These are phyloP conservation scores for Agrocybe praecox DNA, from an alignment of 768 basidiomycete species.

Conservation along the genomic window DNA sequence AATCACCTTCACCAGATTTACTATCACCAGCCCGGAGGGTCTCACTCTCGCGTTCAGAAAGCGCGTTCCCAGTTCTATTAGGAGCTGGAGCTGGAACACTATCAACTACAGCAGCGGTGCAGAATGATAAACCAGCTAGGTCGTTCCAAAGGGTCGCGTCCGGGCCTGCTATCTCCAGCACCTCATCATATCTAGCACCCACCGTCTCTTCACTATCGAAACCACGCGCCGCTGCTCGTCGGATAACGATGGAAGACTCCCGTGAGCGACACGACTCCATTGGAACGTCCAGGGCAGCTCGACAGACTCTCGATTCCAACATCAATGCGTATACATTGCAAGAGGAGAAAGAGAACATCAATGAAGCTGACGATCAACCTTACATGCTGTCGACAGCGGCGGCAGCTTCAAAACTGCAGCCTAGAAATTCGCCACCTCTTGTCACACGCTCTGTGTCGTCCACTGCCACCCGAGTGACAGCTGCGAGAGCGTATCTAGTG, in stretches of 20 bases:
- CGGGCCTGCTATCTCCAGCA: constrained; percentile 47
- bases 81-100: constrained; percentile 25
- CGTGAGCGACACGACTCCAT: constrained; percentile 24
- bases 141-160: constrained; percentile 72
- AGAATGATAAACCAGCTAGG: constrained; percentile 40
- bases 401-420: constrained; percentile 23
- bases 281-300: constrained; percentile 20
- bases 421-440: constrained; percentile 35
- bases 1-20: constrained; percentile 35
- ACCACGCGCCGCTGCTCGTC: constrained; percentile 37
- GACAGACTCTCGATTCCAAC: constrained; percentile 26
- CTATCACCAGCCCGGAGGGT: constrained; percentile 43
- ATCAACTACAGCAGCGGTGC: constrained; percentile 26
- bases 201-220: constrained; percentile 35
- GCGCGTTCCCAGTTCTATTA: constrained; percentile 51
- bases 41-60: constrained; percentile 70
- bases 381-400: constrained; percentile 23
- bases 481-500: constrained; percentile 27
- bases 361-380: constrained; percentile 40
- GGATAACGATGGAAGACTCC: constrained; percentile 45
- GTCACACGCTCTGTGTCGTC: constrained; percentile 31
- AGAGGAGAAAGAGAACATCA: constrained; percentile 55
- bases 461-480: constrained; percentile 20
- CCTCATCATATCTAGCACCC: constrained; percentile 32
- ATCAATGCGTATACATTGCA: constrained; percentile 31